Base-by-base conservation (phyloP, 164 flowering plant species). In the Litsea cubeba region DNA sequence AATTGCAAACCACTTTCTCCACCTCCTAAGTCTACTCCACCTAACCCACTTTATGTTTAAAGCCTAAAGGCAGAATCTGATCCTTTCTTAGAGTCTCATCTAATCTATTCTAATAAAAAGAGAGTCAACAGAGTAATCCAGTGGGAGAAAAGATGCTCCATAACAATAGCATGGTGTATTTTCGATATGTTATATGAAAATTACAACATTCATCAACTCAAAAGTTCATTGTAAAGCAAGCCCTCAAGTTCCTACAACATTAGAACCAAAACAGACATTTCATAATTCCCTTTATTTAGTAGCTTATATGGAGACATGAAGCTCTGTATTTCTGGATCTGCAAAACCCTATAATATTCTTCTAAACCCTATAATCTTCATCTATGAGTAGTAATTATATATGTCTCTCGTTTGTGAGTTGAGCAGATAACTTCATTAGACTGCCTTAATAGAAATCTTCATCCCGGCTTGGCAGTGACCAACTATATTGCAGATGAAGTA, bases 401-500 rank as follows among this genome's bases (percentile, higher is more conserved):
- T 28, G 26, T 6, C 66, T 23, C 12, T 25, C 15, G 8, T 25
- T 2, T 23, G 5, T 63, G 12, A 24, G 14, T 63, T 7, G 14
- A 63, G 66, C 6, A 22, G 26, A 12, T 63, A 23, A 22, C 26
- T 70, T 49, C 35, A 30, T 63, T 72, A 72, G 20, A 22, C 68
- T 6, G 91, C 91, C 40, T 40, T 77, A 28, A 87, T 71, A 12
- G 87, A 83, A 24, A 90, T 79, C 81, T 88, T 90, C 94, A 90
- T 90, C 18, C 87, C 89, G 15, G 82, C 69, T 20, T 86, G 72
- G 50, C 94, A 90, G 64, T 90, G 94, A 0, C 88, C 87, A 0
- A 82, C 64, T 35, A 83, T 58, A 25, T 25, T 86, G 89, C 96
- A 91, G 79, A 91, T 87, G 85, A 88, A 91, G 79, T 60, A 87